These are phyloP conservation scores for Tylopilus balloui DNA, from an alignment of 768 basidiomycete genomes.

Conservation along the genomic window DNA sequence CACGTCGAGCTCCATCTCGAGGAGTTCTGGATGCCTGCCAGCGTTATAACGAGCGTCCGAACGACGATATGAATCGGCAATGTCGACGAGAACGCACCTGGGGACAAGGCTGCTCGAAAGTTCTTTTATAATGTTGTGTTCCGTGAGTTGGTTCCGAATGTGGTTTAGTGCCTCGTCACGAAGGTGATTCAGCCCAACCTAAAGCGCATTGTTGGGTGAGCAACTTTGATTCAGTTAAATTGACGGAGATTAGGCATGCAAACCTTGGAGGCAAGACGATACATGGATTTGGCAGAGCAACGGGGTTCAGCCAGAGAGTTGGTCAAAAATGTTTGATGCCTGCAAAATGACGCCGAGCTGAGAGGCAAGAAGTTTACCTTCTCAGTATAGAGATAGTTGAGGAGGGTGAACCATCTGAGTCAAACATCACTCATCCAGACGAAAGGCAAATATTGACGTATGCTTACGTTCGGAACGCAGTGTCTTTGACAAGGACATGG, in stretches of 20 bases:
- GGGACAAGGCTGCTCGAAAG: conserved; percentile 16
- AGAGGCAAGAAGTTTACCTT: conserved; percentile 33
- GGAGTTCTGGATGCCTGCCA: background rate
- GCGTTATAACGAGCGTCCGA: background rate
- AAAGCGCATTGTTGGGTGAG: too few species aligned
- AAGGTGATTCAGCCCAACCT: conserved; percentile 21
- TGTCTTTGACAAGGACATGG: conserved; percentile 24
- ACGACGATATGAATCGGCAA: background rate
- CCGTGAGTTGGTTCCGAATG: conserved; percentile 16
- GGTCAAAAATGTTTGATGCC: background rate
- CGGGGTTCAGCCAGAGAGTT: conserved; percentile 2
- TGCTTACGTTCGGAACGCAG: conserved; percentile 27
- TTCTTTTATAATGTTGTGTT: conserved; percentile 24
- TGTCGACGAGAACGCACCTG: background rate
- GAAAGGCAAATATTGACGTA: too few species aligned
- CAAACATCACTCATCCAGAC: background rate
- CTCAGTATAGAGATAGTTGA: conserved; percentile 39
- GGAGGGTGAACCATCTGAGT: conserved; percentile 36
- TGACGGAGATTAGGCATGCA: too few species aligned
- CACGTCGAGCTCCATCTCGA: background rate
- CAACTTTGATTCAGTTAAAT: too few species aligned
- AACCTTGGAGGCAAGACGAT: conserved; percentile 40
- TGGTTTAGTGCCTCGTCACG: conserved; percentile 11
- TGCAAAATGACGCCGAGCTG: conserved; percentile 6
- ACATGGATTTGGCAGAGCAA: conserved; percentile 46